Evolutionary conservation across 129 eudicot genomes (phyloP).

Genomic region (Arctium minus): DNA sequence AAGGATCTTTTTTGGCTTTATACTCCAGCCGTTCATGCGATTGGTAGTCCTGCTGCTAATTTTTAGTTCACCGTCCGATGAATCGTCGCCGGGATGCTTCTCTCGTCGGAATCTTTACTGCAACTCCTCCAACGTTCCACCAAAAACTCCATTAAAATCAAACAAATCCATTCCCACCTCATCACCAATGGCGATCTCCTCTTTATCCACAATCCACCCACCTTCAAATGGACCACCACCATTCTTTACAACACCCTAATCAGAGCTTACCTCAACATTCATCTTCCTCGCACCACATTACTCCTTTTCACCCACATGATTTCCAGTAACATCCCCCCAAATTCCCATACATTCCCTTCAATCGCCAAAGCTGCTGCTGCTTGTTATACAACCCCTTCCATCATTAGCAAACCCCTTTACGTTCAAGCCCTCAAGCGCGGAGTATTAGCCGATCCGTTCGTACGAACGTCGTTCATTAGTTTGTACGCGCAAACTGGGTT

Average conservation of each 20-base stretch:
- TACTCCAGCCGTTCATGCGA: too few species aligned
- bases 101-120: constrained; percentile 47
- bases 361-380: constrained; percentile 54
- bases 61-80: not conserved
- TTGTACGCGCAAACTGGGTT: constrained; percentile 35
- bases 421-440: constrained; percentile 63
- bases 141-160: constrained; percentile 30
- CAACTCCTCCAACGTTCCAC: constrained; percentile 53
- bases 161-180: constrained; percentile 61
- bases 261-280: constrained; percentile 54
- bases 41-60: too few species aligned
- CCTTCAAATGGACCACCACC: constrained; percentile 53
- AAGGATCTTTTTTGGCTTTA: too few species aligned
- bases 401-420: constrained; percentile 32
- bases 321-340: constrained; percentile 46
- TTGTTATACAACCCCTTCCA: constrained; percentile 12
- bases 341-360: constrained; percentile 66
- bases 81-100: constrained; percentile 7
- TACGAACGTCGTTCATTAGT: constrained; percentile 50
- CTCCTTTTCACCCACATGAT: constrained; percentile 65
- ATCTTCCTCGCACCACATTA: constrained; percentile 38
- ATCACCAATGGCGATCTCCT: constrained; percentile 52
- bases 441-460: constrained; percentile 48
- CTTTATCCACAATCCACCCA: constrained; percentile 15
- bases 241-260: constrained; percentile 69